phyloP scores from a whole-genome alignment of 805 yeast genomes.

The Candida nanaspora region DNA sequence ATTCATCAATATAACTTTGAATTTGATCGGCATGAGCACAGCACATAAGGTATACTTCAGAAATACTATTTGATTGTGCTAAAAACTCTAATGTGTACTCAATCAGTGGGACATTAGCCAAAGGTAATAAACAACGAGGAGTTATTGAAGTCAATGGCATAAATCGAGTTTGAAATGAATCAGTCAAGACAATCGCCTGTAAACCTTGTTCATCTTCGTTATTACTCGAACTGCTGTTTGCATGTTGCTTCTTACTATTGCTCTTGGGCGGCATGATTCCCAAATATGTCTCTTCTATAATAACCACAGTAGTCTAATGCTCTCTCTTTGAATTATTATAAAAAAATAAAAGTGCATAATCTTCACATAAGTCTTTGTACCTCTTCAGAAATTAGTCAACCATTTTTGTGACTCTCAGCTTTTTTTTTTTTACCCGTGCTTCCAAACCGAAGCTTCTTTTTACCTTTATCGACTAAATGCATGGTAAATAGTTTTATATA shows the following conservation, averaged over 20 bases:
- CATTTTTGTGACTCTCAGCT: too few species aligned
- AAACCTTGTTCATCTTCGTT: constrained; percentile 59
- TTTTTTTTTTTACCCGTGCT: too few species aligned
- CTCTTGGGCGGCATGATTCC: constrained; percentile 18
- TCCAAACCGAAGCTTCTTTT: too few species aligned
- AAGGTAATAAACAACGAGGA: constrained; percentile 88
- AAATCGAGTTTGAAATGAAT: constrained; percentile 86
- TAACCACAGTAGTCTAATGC: background rate
- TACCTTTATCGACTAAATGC: too few species aligned
- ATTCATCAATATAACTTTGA: constrained; percentile 67
- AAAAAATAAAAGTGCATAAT: too few species aligned
- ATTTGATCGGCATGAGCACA: constrained; percentile 87
- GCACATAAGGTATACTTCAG: constrained; percentile 86
- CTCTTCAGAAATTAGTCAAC: too few species aligned
- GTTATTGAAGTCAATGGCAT: constrained; percentile 81
- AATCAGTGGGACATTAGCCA: constrained; percentile 88
- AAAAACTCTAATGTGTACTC: constrained; percentile 93
- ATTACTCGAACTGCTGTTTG: background rate
- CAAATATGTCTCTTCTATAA: background rate
- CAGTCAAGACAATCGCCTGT: constrained; percentile 93
- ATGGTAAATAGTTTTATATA: too few species aligned
- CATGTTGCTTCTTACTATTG: constrained; percentile 7
- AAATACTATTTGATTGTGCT: constrained; percentile 74
- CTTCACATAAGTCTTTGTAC: too few species aligned
- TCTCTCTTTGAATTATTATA: too few species aligned